Base-by-base conservation (phyloP, 2,329 filamentous ascomycete species). In the Sporothrix pseudoabietina region DNA sequence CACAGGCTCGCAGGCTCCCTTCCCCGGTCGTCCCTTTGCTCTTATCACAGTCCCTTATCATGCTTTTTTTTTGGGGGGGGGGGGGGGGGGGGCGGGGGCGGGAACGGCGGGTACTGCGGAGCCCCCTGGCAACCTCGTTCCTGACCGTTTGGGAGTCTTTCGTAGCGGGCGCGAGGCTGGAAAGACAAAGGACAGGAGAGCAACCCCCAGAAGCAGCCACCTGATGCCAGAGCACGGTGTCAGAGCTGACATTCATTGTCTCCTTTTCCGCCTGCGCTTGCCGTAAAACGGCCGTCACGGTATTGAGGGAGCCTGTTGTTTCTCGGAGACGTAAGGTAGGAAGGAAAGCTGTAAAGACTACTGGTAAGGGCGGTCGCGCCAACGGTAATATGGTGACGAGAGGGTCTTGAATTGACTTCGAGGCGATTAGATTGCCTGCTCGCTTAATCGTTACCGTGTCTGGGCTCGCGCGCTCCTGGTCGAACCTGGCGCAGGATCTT, bases 81-180 rank as follows among this genome's bases (percentile, higher is more conserved):
- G 69, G 69, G 39, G n/a, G n/a, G n/a, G n/a, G n/a, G n/a, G n/a
- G n/a, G n/a, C 69, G 69, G 69, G 69, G 69, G 69, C 55, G 69
- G 69, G 39, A 44, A 63, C 69, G 69, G 69, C 69, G 69, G 69
- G 69, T 41, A 32, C 69, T 63, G 69, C 69, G 69, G 69, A 71
- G 69, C 54, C 69, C 32, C 9, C 35, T 22, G 59, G 4, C 63
- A 49, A 22, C 26, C 41, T 68, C 59, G 32, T 39, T 9, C 32
- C 30, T 59, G 55, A 16, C 32, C 32, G 30, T 26, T 19, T 16
- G 55, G 9, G 8, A 59, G 30, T 30, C 30, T 14, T 59, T 19
- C 7, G 55, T 59, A 59, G 4, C 26, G 14, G 16, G 35, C 55
- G 30, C 55, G 30, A 59, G 55, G 55, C 30, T 39, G 30, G 55